These are phyloP conservation scores for Hyphodiscus hymeniophilus DNA, from an alignment of 495 filamentous ascomycete genomes.

Conservation along the genomic window DNA sequence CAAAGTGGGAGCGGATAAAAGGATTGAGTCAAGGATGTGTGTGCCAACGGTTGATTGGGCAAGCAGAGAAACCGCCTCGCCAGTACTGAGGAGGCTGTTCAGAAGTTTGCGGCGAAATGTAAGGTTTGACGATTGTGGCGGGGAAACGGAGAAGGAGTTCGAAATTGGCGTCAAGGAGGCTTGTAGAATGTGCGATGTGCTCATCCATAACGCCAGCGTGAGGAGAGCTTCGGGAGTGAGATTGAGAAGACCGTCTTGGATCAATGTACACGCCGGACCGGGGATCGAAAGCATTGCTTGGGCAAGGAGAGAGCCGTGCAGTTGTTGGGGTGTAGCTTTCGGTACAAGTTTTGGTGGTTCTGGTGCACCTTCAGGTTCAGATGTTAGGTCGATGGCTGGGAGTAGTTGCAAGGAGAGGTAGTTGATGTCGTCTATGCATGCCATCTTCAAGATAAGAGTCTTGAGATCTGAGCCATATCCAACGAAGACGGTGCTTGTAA, in stretches of 20 bases:
- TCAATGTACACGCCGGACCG: constrained; percentile 10
- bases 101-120: constrained; percentile 22
- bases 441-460: constrained; percentile 20
- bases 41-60: constrained; percentile 65
- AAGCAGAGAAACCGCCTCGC: constrained; percentile 44
- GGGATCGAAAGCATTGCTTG: constrained; percentile 23
- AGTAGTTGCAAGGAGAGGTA: constrained; percentile 1
- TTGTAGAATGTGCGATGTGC: constrained; percentile 24
- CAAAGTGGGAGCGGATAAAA: constrained; percentile 53
- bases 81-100: constrained; percentile 12
- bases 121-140: constrained; percentile 1
- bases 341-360: not conserved
- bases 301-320: constrained; percentile 23
- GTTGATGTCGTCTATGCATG: constrained; percentile 17
- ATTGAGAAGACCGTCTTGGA: constrained; percentile 19
- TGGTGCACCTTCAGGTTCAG: not conserved
- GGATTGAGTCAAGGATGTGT: constrained; percentile 71
- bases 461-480: constrained; percentile 18
- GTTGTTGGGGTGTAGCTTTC: constrained; percentile 17
- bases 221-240: constrained; percentile 11
- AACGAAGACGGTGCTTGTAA: constrained; percentile 11
- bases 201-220: constrained; percentile 13
- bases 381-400: not conserved
- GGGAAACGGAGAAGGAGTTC: no score
- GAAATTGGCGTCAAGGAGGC: constrained; percentile 5